Percentiles rank a stretch among this genome's conserved stretches.
phyloP scores from a whole-genome alignment of 129 eudicot species.

The Solidago caesia region DNA sequence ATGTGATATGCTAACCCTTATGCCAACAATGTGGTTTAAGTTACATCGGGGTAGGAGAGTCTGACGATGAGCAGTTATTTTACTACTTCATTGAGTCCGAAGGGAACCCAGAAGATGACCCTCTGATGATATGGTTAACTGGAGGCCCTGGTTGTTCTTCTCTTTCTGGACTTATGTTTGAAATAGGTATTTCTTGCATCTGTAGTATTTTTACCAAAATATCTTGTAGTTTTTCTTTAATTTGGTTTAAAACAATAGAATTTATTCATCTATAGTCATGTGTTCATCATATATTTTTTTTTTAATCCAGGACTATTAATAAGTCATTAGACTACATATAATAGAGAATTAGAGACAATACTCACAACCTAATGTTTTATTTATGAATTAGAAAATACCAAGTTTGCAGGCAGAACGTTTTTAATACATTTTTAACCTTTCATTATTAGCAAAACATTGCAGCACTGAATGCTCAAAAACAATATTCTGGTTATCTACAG shows the following conservation, averaged over 20 bases:
- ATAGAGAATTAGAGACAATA: too few relatives aligned
- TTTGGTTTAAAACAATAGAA: too few relatives aligned
- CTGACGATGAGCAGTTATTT: slow-evolving; percentile 1
- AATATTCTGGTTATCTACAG: background rate
- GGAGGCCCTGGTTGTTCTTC: slow-evolving; percentile 17
- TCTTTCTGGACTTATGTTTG: slow-evolving; percentile 5
- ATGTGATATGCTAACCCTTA: background rate
- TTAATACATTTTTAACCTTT: too few relatives aligned
- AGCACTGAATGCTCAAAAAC: background rate
- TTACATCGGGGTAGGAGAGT: slow-evolving; percentile 11
- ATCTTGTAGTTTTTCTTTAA: background rate
- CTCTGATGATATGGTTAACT: slow-evolving; percentile 6
- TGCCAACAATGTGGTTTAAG: slow-evolving; percentile 1
- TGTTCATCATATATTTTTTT: too few relatives aligned
- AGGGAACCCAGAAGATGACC: slow-evolving; percentile 14
- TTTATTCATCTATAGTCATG: too few relatives aligned
- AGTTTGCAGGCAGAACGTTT: too few relatives aligned
- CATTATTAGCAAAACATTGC: too few relatives aligned
- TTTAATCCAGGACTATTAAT: too few relatives aligned
- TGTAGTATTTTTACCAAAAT: background rate
- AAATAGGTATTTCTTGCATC: background rate
- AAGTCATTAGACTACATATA: too few relatives aligned
- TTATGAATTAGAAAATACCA: too few relatives aligned
- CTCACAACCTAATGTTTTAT: too few relatives aligned
- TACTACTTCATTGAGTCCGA: slow-evolving; percentile 8